Base-by-base conservation (phyloP, 305 asterid genomes). In the Fraxinus ornus region DNA sequence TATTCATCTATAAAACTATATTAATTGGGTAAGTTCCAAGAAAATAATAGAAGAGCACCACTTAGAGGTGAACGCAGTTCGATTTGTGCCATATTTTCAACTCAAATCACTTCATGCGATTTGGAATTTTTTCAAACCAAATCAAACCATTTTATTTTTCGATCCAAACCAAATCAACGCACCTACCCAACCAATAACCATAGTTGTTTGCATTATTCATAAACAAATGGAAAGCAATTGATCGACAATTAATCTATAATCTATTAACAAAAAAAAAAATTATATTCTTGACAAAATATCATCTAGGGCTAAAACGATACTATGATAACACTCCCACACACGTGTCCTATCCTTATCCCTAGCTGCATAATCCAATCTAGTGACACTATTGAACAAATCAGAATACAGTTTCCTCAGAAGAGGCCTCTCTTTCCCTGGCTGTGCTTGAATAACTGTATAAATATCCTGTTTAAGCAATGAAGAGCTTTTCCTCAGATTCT, bases 321-420 rank as follows among this genome's bases (percentile, higher is more conserved):
- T 68, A 30, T 83, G 21, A 57, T 89, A 92, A 78, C 71, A 89
- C 30, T 89, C 90, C 91, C 90, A 84, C 9, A 85, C 90, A 60
- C 79, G 90, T 66, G 85, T 74, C 87, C 80, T 83, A 87, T 93
- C 92, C 90, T 85, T 80, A 87, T 92, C 95, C 86, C 94, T 83
- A 12, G 93, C 94, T 77, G 97, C 98, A 85, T 92, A 93, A 86
- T 93, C 98, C 83, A 93, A 81, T 82, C 72, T 86, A 3, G 90
- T 87, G 35, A 93, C 98, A 72, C 82, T 86, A 37, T 87, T 90
- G 87, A 93, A 93, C 86, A 93, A 32, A 19, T 77, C 79, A 0
- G 93, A 77, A 79, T 91, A 92, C 79, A 89, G 55, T 71, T 84
- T 88, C 89, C 97, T 89, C 81, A 92, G 49, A 33, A 49, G 81